Base-by-base conservation (phyloP, 495 filamentous ascomycete species). In the Penicillium manginii region DNA sequence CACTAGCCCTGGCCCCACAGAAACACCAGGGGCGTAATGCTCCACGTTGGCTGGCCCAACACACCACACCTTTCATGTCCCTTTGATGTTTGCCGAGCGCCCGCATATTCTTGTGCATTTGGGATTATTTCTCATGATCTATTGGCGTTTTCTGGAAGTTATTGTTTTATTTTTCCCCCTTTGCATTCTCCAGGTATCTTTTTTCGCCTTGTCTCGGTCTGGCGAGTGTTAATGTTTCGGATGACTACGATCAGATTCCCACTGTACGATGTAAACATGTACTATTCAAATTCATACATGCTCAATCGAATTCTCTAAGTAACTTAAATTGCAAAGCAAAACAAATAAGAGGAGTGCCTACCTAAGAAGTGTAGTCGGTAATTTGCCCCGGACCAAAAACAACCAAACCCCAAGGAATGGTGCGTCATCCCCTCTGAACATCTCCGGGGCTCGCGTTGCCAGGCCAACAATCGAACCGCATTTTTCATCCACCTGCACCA, bases 381-480 rank as follows among this genome's bases (percentile, higher is more conserved):
- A 37, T 37, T 37, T n/a, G 23, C 11, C 12, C 47, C 23, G 31
- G 5, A 9, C 5, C n/a, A 29, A 50, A 15, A 50, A 23, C 10
- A 50, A 46, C 35, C 12, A 37, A n/a, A 37, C 35, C 35, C 11
- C 12, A 10, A 37, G 35, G 11, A 19, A 21, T 31, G 19, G 21
- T 39, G 51, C 66, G 61, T 69, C 61, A 59, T 60, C 19, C 32
- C 23, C 21, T 19, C 21, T 33, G 42, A 39, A 8, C 35, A 37
- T 14, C 35, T 29, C 33, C 4, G 26, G 26, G 18, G 7, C 18
- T 2, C 17, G 11, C 18, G 76, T 78, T 78, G 76, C 74, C 72
- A 57, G 63, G 76, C 63, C 76, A 77, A 78, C 76, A 78, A 78
- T 78, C 76, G 59, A 63, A 50, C 45, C 50, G 59, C 61, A 63